Base-by-base conservation (phyloP, 2,329 filamentous ascomycete genomes). In the Orbilia ellipsospora region DNA sequence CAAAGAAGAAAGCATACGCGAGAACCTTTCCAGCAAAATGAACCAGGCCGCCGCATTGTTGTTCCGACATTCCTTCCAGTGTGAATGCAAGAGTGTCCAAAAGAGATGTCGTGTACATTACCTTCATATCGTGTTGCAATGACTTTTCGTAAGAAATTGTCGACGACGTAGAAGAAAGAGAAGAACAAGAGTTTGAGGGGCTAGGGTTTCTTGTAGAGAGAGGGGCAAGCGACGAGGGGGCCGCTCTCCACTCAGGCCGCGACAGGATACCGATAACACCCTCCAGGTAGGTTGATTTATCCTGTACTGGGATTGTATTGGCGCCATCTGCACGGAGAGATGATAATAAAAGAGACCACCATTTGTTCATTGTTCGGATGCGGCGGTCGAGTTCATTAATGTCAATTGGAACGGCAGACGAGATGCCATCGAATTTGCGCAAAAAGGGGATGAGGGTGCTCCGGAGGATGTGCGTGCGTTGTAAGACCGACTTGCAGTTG, bases 1-100 rank as follows among this genome's bases (percentile, higher is more conserved):
- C 94, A 80, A 96, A 97, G 83, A 94, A 95, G 82, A 96, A 97
- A 31, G 92, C 93, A 82, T 96, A 97, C 1, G 94, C 93, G 80
- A 92, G 94, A 2, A 93, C 92, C 82, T 95, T 96, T 73, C 92
- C 94, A 64, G 92, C 93, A 81, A 97, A 97, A 31, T 91, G 90
- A 70, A 97, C 92, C 72, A 93, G 82, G 78, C 88, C 90, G n/a
- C 77, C 78, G 40, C 63, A 70, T 72, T 93, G 90, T 57, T 92
- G 88, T 79, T 92, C 85, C 15, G 92, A 93, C 89, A 97, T 91
- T 81, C 93, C 94, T 65, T 95, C 92, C 5, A 96, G 90, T n/a
- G 93, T 91, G 77, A 95, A 91, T 1, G 88, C 86, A 88, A 97
- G 91, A 80, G 97, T 94, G 45, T 90, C 89, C 50, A 93, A 86